Conservation (phyloP, 768 basidiomycete genomes). For the Leccinum boreale region DNA sequence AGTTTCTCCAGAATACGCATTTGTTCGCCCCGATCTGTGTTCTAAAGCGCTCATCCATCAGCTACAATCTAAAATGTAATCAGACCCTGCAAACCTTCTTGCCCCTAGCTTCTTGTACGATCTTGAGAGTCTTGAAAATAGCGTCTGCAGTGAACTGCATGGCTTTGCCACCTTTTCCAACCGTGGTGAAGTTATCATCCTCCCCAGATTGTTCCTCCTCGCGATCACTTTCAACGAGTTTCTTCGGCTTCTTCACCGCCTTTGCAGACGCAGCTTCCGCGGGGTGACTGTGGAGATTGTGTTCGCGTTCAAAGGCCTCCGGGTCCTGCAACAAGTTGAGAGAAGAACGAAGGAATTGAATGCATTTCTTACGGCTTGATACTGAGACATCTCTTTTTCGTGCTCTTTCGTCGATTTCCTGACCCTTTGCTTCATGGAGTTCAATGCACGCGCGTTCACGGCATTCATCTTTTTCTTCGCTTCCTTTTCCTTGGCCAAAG, state of each 20-base stretch:
- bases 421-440: conserved; percentile 97
- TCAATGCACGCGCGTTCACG: conserved; percentile 88
- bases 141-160: conserved; percentile 79
- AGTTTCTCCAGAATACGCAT: conserved; percentile 87
- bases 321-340: conserved; percentile 59
- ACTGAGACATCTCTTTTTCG: conserved; percentile 76
- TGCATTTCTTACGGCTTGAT: conserved; percentile 59
- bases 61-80: conserved; percentile 5
- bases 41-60: conserved; percentile 44
- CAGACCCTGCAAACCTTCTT: conserved; percentile 72
- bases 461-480: conserved; percentile 96
- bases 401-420: conserved; percentile 90
- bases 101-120: conserved; percentile 90
- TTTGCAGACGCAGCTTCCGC: conserved; percentile 37
- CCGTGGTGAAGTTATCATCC: conserved; percentile 79
- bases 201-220: conserved; percentile 39
- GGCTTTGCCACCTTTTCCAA: conserved; percentile 85
- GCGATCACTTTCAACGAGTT: conserved; percentile 32
- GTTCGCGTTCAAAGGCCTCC: conserved; percentile 81
- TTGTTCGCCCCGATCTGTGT: conserved; percentile 95
- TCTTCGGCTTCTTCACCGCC: conserved; percentile 38
- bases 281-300: conserved; percentile 49
- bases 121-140: conserved; percentile 90
- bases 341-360: neutral
- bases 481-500: conserved; percentile 83